A percentile compares a stretch with the other conserved stretches of the same genome.
These are phyloP conservation scores for Trichoderma sp. DNA, from an alignment of 2,329 filamentous ascomycete species.

Conservation along the genomic window DNA sequence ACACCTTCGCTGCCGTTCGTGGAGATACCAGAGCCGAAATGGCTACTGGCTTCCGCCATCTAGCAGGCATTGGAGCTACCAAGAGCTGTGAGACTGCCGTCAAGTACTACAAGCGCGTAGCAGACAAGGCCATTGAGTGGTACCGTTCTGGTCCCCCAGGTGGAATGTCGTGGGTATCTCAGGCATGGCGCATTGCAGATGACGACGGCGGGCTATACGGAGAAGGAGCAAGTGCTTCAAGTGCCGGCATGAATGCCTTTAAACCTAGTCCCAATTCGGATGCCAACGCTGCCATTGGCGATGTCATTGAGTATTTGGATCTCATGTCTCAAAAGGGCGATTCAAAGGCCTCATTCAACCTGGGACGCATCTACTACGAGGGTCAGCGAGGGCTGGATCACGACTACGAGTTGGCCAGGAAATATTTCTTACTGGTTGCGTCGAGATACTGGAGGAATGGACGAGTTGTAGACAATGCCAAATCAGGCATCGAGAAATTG, in stretches of 20 bases:
- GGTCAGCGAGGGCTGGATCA: constrained; percentile 72
- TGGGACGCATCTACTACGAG: constrained; percentile 86
- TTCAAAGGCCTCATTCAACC: constrained; percentile 78
- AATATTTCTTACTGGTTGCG: constrained; percentile 78
- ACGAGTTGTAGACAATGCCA: constrained; percentile 67
- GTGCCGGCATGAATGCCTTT: constrained; percentile 78
- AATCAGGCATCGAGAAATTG: constrained; percentile 69
- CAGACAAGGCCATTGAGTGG: constrained; percentile 87
- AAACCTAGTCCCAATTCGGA: constrained; percentile 72
- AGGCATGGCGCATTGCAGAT: constrained; percentile 84
- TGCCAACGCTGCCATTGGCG: constrained; percentile 81
- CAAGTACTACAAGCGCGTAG: constrained; percentile 87
- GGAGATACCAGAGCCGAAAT: constrained; percentile 87
- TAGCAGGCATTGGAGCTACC: constrained; percentile 79
- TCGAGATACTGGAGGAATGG: constrained; percentile 79
- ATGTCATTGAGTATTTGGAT: constrained; percentile 92
- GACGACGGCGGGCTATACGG: constrained; percentile 91
- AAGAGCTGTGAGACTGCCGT: constrained; percentile 83
- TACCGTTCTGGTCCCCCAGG: constrained; percentile 88
- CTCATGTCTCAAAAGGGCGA: constrained; percentile 88
- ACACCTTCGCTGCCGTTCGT: constrained; percentile 84
- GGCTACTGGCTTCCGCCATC: constrained; percentile 85
- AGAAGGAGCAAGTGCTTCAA: constrained; percentile 87
- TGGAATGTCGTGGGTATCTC: constrained; percentile 71
- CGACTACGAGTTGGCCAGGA: constrained; percentile 70